Evolutionary conservation across 306 rosid species (phyloP), one percentile per base, ranked within the genome.

Genomic region (Acacia confusa): DNA sequence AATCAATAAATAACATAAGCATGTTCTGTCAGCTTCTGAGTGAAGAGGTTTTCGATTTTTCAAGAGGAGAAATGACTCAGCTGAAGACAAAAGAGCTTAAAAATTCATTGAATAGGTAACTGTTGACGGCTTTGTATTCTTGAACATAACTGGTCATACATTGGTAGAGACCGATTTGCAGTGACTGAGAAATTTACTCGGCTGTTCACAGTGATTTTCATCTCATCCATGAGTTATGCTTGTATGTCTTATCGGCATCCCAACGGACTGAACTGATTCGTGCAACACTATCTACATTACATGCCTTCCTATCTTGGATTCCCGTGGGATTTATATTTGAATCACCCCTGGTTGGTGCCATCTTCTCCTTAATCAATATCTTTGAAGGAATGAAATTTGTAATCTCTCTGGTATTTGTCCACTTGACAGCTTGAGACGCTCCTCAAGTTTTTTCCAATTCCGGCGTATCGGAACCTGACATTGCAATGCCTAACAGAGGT

Each of bases 251-350:
- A 70, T 96, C 99, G 27, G 98, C 92, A 14, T 96, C 99, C 73
- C 99, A 93, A 83, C 89, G 97, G 81, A 75, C 97, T 25, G 99
- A 96, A 85, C 98, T 96, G 79, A 88, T 96, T 66, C 92, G 99
- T 1, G 97, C 97, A 28, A 96, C 99, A 24, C 72, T 96, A 47
- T 89, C 99, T 50, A 96, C 99, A 43, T 84, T 96, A 84, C 99
- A 96, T 89, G 98, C 98, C 71, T 96, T 93, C 78, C 94, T 96
- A 78, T 88, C 99, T 40, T 96, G 99, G 99, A 96, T 96, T 89
- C 99, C 99, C 60, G 83, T 96, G 90, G 99, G 99, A 41, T 96
- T 93, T 79, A 92, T 96, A 77, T 96, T 96, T 88, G 99, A 93
- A 85, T 96, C 99, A 75, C 94, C 94, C 4, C 83, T 96, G 94